These are phyloP conservation scores for Piper betle DNA, from an alignment of 164 flowering plant species.

Conservation along the genomic window DNA sequence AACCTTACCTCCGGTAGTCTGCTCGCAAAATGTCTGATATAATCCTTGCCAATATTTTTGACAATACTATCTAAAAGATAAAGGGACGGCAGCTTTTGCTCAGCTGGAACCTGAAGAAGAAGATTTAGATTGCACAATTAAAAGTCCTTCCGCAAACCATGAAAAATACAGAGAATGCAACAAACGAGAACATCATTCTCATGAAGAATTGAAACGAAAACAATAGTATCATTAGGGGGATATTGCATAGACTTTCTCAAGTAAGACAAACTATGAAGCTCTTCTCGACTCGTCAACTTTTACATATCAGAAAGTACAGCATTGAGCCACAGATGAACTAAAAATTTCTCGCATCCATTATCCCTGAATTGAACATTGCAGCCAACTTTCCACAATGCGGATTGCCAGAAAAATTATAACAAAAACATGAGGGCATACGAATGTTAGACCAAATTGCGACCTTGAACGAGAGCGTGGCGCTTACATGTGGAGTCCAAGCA, in stretches of 20 bases:
- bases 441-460: background rate
- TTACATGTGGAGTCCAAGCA: no score
- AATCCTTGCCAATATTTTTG: constrained; percentile 92
- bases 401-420: no score
- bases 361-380: background rate
- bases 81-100: constrained; percentile 90
- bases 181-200: background rate
- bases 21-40: constrained; percentile 73
- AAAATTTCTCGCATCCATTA: no score
- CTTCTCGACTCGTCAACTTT: background rate
- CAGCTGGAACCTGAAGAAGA: constrained; percentile 67
- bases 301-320: no score
- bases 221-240: background rate
- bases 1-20: constrained; percentile 83
- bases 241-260: background rate
- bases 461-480: background rate
- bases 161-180: background rate
- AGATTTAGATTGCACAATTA: constrained; percentile 9
- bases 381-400: background rate
- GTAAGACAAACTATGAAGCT: background rate
- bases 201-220: background rate
- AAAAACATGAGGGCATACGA: background rate
- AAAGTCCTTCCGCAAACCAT: background rate
- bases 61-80: constrained; percentile 98
- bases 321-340: no score